phyloP scores from a whole-genome alignment of 768 basidiomycete genomes.

The Leccinellum rugosiceps region DNA sequence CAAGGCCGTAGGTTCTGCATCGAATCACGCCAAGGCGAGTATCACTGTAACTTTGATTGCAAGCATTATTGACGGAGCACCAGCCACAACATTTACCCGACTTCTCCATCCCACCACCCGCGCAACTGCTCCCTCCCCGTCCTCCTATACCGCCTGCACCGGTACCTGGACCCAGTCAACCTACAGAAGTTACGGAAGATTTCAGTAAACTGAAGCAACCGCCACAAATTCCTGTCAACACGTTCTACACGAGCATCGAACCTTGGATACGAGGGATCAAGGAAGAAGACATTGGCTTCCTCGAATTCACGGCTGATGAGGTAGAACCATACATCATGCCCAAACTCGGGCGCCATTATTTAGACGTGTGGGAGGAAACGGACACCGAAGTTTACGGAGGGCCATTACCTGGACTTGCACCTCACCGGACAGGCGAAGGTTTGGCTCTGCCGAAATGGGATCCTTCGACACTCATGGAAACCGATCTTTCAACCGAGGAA shows the following conservation, averaged over 20 bases:
- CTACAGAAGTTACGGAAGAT: constrained; percentile 82
- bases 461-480: constrained; percentile 74
- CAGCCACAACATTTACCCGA: constrained; percentile 48
- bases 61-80: constrained; percentile 11
- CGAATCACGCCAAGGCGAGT: constrained; percentile 51
- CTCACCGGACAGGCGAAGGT: constrained; percentile 34
- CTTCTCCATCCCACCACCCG: constrained; percentile 52
- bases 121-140: constrained; percentile 53
- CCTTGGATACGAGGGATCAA: constrained; percentile 85
- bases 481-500: constrained; percentile 66
- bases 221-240: constrained; percentile 61
- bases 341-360: constrained; percentile 80
- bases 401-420: constrained; percentile 40
- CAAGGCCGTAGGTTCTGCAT: constrained; percentile 47
- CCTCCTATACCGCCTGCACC: constrained; percentile 64
- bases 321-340: constrained; percentile 85
- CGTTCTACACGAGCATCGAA: constrained; percentile 87
- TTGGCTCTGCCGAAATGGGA: constrained; percentile 68
- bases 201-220: constrained; percentile 83
- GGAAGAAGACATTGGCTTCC: constrained; percentile 94
- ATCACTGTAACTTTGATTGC: not conserved
- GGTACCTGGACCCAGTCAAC: constrained; percentile 77
- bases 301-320: constrained; percentile 90
- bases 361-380: constrained; percentile 91
- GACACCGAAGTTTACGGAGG: constrained; percentile 56